Conservation (phyloP, 768 basidiomycete species). For the Lactarius tabidus region DNA sequence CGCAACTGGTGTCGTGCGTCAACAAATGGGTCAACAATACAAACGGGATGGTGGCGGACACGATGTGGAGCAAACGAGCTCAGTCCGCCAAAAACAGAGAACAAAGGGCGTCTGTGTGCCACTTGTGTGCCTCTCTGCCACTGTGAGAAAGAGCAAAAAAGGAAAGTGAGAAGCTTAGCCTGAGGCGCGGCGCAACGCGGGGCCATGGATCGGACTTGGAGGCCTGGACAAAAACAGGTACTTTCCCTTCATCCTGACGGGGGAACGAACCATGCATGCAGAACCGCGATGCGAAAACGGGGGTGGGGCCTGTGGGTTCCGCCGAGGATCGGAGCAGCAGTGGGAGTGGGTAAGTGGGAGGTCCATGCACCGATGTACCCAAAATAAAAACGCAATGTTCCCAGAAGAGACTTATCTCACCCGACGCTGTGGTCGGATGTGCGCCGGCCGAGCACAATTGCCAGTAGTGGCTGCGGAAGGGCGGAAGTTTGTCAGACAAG, state of each 20-base stretch:
- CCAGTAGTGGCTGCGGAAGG: slow-evolving; percentile 1
- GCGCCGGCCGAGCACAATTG: not conserved
- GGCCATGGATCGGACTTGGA: not conserved
- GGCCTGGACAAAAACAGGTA: not conserved
- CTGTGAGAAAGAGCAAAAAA: not conserved
- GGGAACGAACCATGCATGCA: not conserved
- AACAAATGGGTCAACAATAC: slow-evolving; percentile 10
- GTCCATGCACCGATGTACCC: not conserved
- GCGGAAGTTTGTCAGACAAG: not conserved
- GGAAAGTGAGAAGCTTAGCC: slow-evolving; percentile 7
- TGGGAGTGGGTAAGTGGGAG: not conserved
- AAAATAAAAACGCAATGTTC: slow-evolving; percentile 8
- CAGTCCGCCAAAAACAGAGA: not conserved
- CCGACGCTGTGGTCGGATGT: slow-evolving; percentile 5
- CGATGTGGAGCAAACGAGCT: not conserved
- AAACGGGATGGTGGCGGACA: not conserved
- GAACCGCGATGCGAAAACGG: not conserved
- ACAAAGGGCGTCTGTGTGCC: too few species aligned
- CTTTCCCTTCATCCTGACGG: not conserved
- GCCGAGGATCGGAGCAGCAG: slow-evolving; percentile 4
- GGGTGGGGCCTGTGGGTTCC: not conserved
- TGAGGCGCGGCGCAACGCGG: slow-evolving; percentile 8
- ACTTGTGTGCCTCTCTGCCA: not conserved
- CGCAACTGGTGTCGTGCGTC: not conserved
- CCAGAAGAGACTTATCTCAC: slow-evolving; percentile 17